Conservation (phyloP, 768 basidiomycete genomes). For the Mycena polygramma region DNA sequence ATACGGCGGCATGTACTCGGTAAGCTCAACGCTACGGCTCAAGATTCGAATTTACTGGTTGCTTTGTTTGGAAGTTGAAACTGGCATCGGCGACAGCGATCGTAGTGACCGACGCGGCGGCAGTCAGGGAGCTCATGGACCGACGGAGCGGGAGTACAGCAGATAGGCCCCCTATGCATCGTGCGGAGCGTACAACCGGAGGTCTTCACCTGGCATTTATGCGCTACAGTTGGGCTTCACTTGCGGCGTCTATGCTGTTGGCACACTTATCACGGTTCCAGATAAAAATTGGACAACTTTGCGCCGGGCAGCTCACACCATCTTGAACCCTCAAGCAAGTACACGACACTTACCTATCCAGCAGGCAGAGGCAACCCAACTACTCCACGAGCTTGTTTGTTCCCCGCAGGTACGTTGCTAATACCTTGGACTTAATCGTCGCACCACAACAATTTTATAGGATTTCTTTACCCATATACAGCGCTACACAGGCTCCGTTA, state of each 20-base stretch:
- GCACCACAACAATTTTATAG: too few species aligned
- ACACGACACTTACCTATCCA: constrained; percentile 1
- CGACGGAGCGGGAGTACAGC: not conserved
- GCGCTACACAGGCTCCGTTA: not conserved
- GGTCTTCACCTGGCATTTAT: not conserved
- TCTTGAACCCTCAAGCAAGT: not conserved
- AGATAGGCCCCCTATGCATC: not conserved
- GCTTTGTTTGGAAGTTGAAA: too few species aligned
- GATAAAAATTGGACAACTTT: not conserved
- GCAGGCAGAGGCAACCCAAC: not conserved
- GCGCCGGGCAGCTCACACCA: not conserved
- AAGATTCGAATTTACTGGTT: too few species aligned
- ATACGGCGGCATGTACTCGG: not conserved
- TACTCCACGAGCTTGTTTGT: too few species aligned
- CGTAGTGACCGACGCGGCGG: not conserved
- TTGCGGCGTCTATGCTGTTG: not conserved
- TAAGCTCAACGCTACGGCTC: not conserved
- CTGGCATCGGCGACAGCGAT: not conserved
- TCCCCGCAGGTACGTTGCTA: too few species aligned
- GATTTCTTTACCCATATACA: not conserved
- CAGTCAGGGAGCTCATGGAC: constrained; percentile 4
- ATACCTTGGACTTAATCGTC: too few species aligned
- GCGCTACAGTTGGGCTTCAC: not conserved
- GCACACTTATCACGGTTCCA: not conserved
- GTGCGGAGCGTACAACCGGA: not conserved